phyloP scores from a whole-genome alignment of 78 protist genomes.

The Isochrysis galbana region DNA sequence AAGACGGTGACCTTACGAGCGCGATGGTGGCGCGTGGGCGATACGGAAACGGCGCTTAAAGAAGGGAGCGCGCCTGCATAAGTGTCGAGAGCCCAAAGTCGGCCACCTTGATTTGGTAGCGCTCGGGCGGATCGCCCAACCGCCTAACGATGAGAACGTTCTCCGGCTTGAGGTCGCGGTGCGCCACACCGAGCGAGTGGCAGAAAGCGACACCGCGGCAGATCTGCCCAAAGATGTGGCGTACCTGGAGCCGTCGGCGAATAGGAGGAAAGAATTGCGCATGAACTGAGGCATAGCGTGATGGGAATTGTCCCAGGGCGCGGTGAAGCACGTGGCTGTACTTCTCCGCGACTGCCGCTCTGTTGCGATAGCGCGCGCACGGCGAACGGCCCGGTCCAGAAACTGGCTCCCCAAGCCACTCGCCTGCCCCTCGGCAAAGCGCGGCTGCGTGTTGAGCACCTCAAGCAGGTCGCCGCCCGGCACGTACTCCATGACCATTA shows the following conservation, averaged over 20 bases:
- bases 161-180: slow-evolving; percentile 57
- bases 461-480: slow-evolving; percentile 41
- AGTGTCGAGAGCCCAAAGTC: slow-evolving; percentile 19
- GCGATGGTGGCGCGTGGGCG: too few species aligned
- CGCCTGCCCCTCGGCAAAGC: slow-evolving; percentile 9
- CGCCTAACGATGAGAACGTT: slow-evolving; percentile 7
- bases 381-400: too few species aligned
- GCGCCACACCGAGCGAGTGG: slow-evolving; percentile 47
- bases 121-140: background rate
- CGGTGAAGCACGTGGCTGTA: too few species aligned
- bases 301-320: too few species aligned
- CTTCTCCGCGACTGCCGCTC: too few species aligned
- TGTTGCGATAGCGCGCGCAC: too few species aligned
- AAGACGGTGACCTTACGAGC: too few species aligned
- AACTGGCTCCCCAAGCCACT: too few species aligned
- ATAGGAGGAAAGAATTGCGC: too few species aligned
- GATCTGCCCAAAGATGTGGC: slow-evolving; percentile 21
- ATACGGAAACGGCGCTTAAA: too few species aligned
- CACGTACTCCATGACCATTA: slow-evolving; percentile 37
- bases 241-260: too few species aligned
- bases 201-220: slow-evolving; percentile 28
- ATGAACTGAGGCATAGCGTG: too few species aligned
- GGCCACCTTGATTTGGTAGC: background rate
- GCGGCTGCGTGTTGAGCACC: background rate
- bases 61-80: background rate